These are phyloP conservation scores for Diutina siamensis DNA, from an alignment of 1,139 yeast genomes.

Conservation along the genomic window DNA sequence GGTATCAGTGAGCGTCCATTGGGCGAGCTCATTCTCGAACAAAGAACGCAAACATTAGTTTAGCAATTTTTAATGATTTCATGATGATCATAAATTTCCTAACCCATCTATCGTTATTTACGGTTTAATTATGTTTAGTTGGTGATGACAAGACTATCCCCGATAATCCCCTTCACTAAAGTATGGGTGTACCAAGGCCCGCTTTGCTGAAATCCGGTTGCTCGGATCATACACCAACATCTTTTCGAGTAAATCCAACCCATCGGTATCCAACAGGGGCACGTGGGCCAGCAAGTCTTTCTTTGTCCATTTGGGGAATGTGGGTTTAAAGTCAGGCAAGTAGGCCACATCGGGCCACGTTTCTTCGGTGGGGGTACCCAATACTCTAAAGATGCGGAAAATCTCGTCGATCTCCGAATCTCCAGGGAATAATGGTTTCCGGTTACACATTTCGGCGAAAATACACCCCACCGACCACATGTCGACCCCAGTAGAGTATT, in stretches of 20 bases:
- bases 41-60: conserved; percentile 16
- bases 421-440: conserved; percentile 94
- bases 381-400: conserved; percentile 49
- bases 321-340: conserved; percentile 88
- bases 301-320: conserved; percentile 91
- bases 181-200: conserved; percentile 86
- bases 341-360: conserved; percentile 95
- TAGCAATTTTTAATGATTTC: not conserved
- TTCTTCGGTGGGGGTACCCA: conserved; percentile 89
- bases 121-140: not conserved
- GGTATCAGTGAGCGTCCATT: conserved; percentile 42
- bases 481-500: conserved; percentile 95
- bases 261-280: conserved; percentile 73
- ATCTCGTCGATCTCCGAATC: conserved; percentile 95
- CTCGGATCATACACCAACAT: conserved; percentile 90
- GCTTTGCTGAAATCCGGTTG: conserved; percentile 84
- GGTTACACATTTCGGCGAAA: conserved; percentile 95
- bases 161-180: conserved; percentile 40
- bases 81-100: not conserved
- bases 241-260: conserved; percentile 70
- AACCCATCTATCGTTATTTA: not conserved
- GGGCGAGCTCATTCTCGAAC: conserved; percentile 53
- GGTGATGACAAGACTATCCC: not conserved
- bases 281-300: conserved; percentile 61
- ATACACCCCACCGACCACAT: conserved; percentile 99